Evolutionary conservation across 1,284 basidiomycete species (phyloP).

Genomic region (Xerocomus minutiporus): DNA sequence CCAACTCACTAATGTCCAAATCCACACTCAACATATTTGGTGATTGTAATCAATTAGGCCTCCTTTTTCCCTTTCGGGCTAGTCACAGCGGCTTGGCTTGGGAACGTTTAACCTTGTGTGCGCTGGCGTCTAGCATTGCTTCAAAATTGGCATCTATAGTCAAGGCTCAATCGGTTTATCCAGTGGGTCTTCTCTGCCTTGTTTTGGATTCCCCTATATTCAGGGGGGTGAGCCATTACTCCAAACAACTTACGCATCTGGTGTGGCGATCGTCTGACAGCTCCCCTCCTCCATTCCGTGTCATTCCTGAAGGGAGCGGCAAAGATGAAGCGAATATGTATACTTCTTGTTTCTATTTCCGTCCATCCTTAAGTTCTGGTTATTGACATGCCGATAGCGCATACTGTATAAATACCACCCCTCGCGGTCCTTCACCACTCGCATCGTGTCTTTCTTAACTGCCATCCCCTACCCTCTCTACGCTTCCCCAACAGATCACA

Average conservation of each 20-base stretch:
- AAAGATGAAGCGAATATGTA: not conserved
- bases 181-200: no score
- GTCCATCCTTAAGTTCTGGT: not conserved
- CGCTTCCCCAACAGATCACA: not conserved
- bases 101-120: no score
- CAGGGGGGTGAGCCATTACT: not conserved
- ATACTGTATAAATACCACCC: not conserved
- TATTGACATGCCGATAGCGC: not conserved
- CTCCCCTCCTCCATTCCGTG: not conserved
- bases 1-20: not conserved
- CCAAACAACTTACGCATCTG: not conserved
- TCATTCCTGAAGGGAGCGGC: not conserved
- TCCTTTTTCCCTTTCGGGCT: no score
- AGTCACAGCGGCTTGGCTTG: no score
- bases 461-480: not conserved
- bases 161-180: no score
- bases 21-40: no score
- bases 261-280: not conserved
- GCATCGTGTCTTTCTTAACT: not conserved
- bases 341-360: not conserved
- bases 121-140: no score
- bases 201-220: not conserved
- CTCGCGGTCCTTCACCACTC: not conserved
- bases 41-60: no score
- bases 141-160: no score